These are phyloP conservation scores for Arxiozyma slooffiae DNA, from an alignment of 1,139 yeast species.

Conservation along the genomic window DNA sequence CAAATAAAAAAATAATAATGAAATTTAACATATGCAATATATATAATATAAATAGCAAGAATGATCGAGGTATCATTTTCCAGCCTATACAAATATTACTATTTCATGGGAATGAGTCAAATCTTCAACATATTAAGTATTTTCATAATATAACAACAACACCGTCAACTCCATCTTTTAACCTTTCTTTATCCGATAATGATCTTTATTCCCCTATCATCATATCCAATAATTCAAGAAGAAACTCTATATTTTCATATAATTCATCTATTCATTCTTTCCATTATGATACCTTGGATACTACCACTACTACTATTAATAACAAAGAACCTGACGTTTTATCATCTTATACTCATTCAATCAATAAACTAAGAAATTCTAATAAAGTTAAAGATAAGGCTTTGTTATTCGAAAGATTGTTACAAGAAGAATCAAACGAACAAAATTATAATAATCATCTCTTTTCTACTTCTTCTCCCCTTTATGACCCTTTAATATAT, in stretches of 20 bases:
- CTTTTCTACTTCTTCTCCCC: not conserved
- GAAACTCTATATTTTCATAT: slow-evolving; percentile 25
- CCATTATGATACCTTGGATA: slow-evolving; percentile 7
- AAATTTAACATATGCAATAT: no score
- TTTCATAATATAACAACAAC: not conserved
- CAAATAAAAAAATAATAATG: not conserved
- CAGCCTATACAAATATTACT: not conserved
- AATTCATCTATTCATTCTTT: slow-evolving; percentile 15
- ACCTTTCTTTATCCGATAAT: not conserved
- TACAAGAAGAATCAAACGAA: slow-evolving; percentile 9
- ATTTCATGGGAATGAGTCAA: not conserved
- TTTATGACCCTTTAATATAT: not conserved
- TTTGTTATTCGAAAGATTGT: slow-evolving; percentile 25
- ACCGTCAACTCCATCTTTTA: not conserved
- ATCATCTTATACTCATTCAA: slow-evolving; percentile 5
- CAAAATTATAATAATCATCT: not conserved
- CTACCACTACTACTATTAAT: slow-evolving; percentile 3
- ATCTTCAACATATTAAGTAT: slow-evolving; percentile 1
- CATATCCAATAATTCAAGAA: slow-evolving; percentile 19
- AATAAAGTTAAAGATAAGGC: slow-evolving; percentile 29
- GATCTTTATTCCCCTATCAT: slow-evolving; percentile 7
- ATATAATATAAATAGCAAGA: no score
- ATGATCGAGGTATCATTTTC: not conserved
- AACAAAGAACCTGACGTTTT: not conserved
- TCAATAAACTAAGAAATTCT: slow-evolving; percentile 22